These are phyloP conservation scores for Spergularia marina DNA, from an alignment of 148 eudicot species.

Conservation along the genomic window DNA sequence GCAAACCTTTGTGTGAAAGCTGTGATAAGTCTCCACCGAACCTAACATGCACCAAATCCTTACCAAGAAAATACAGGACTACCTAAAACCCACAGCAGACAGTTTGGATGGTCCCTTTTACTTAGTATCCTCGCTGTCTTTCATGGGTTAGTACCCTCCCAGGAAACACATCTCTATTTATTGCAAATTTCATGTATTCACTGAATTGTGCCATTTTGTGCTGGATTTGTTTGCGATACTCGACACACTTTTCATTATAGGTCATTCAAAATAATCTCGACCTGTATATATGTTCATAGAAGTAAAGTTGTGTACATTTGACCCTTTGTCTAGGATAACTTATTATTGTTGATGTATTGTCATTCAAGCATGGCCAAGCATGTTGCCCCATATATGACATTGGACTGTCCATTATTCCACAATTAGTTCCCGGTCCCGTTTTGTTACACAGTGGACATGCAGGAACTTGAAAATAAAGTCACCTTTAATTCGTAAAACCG, in stretches of 20 bases:
- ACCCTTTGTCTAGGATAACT: too few relatives aligned
- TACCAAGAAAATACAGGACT: neutral
- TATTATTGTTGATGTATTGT: too few relatives aligned
- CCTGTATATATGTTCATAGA: too few relatives aligned
- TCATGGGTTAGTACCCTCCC: conserved; percentile 9
- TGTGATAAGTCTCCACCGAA: neutral
- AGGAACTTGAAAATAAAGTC: too few relatives aligned
- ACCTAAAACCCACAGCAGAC: neutral
- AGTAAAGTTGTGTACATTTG: too few relatives aligned
- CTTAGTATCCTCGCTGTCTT: conserved; percentile 7
- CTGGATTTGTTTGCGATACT: neutral
- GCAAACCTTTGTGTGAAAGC: neutral
- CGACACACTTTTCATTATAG: too few relatives aligned
- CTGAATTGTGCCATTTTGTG: conserved; percentile 1
- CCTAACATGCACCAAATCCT: conserved; percentile 13
- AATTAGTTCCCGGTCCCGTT: too few relatives aligned
- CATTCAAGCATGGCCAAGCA: conserved; percentile 1
- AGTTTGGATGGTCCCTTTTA: conserved; percentile 4
- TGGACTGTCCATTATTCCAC: too few relatives aligned
- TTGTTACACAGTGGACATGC: too few relatives aligned
- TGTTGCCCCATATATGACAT: conserved; percentile 10
- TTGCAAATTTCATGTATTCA: neutral
- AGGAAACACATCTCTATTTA: conserved; percentile 10
- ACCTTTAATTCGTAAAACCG: too few relatives aligned
- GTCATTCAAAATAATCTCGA: too few relatives aligned